Base-by-base conservation (phyloP, 2,329 filamentous ascomycete genomes). In the Pseudopithomyces chartarum region DNA sequence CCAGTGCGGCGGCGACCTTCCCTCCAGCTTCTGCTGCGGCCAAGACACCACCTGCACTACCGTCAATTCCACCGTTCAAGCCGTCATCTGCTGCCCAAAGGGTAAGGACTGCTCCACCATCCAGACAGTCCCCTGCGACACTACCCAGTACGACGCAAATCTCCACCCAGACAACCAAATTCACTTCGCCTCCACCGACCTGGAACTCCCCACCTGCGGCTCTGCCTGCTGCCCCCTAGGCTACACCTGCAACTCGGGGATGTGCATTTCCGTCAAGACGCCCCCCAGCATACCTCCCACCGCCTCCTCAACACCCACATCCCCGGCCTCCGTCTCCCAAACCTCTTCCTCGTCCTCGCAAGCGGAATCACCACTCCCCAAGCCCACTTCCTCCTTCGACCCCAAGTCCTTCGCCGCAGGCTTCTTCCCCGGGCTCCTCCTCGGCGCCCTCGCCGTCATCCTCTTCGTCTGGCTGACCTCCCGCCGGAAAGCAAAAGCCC, bases 211-310 rank as follows among this genome's bases (percentile, higher is more conserved):
- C 1, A 80, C 75, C 19, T 92, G 90, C 64, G 87, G 83, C 13
- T 70, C 65, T 17, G 73, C 64, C 52, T 93, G 90, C 75, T 93
- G 90, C 69, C 90, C 90, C 0, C 87, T 88, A 73, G 90, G 90
- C 2, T 92, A 88, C 75, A 77, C 79, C 1, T 93, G 90, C 76
- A 74, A 82, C 34, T 70, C 69, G 51, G 76, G 76, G 40, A 72
- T 74, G 48, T 92, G 89, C 65, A 70, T 79, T 11, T 79, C 77
- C 63, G 73, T 86, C 59, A 59, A 76, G 15, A 84, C 57, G 8
- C 56, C 67, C 8, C 57, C 70, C 1, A 51, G 68, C 6, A 61
- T 62, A 7, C 70, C 68, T 22, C 54, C 66, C 12, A 58, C 59
- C 6, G 52, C 67, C 15, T 65, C 71, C 5, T 59, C 69, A 2